Evolutionary conservation across 768 basidiomycete species (phyloP), one percentile per base, ranked within the genome.

Genomic region (Hypholoma sublateritium): DNA sequence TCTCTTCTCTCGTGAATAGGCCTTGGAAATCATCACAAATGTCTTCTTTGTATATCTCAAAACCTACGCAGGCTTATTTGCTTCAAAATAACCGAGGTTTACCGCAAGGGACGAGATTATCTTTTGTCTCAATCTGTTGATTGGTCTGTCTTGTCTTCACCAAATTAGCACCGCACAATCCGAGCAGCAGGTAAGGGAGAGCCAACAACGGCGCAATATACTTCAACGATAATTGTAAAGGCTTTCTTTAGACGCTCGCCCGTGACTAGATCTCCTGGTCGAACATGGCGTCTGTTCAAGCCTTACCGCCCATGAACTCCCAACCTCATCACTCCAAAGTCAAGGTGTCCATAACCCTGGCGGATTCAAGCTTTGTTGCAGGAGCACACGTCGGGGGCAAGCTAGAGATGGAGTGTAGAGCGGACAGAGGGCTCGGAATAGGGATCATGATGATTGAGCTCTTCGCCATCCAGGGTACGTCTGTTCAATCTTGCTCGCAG

Each of bases 301-400:
- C 66, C 11, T 43, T 69, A 46, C 70, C 72, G 72, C 87, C 88
- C 12, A 93, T 93, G 91, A 93, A 93, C 72, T 86, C 88, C 28
- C 83, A 85, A n/a, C 79, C 86, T 0, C 77, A 87, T 67, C 91
- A 93, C 69, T 76, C 89, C 24, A 93, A 91, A 72, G 82, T 93
- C 69, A 89, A 82, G 69, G 80, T 90, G 14, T 78, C 86, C 12
- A 67, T 89, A 17, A 78, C 75, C 6, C 74, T 91, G 6, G 79
- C 82, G 1, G 81, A 88, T 60, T 68, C 80, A 2, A 74, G 79
- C 25, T 89, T 82, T 64, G 80, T 90, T 50, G 86, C 91, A 1
- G 91, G 91, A 0, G 73, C 75, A 36, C 72, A 79, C 60, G 78
- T 92, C 34, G 76, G 84, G 5, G 91, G 91, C 11, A 91, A 87